Percentiles rank a stretch among this genome's conserved stretches.
phyloP scores from a whole-genome alignment of 108 stramenopile species.

The Nannochloropsis salina region DNA sequence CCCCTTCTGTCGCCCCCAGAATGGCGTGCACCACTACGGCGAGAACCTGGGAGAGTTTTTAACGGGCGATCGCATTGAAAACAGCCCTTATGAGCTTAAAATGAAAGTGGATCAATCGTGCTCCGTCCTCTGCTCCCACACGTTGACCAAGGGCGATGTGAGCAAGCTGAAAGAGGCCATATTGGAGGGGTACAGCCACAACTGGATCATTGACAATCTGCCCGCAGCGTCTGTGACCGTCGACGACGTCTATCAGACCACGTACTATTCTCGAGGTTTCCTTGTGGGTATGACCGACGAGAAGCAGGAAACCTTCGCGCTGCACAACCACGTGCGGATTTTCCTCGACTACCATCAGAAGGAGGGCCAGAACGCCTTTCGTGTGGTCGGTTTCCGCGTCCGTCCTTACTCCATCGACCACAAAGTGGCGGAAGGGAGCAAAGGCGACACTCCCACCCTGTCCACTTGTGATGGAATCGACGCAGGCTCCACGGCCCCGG shows the following conservation, averaged over 20 bases:
- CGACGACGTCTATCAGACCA: constrained; percentile 25
- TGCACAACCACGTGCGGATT: constrained; percentile 75
- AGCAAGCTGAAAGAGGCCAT: constrained; percentile 58
- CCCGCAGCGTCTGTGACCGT: constrained; percentile 74
- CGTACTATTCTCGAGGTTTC: constrained; percentile 83
- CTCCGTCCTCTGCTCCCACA: constrained; percentile 68
- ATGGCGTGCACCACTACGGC: constrained; percentile 45
- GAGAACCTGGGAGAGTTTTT: constrained; percentile 99
- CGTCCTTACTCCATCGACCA: constrained; percentile 94
- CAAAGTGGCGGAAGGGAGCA: constrained; percentile 57
- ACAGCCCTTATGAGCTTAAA: constrained; percentile 80
- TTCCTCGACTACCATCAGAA: constrained; percentile 84
- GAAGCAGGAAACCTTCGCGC: background rate
- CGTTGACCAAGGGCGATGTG: constrained; percentile 59
- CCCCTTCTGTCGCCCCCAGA: constrained; percentile 50
- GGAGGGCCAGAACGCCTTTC: constrained; percentile 64
- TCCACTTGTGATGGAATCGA: background rate
- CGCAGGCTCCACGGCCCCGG: background rate
- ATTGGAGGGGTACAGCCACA: constrained; percentile 60
- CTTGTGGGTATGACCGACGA: constrained; percentile 77
- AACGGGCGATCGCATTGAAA: constrained; percentile 90
- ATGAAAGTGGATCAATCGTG: constrained; percentile 95
- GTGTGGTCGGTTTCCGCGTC: constrained; percentile 86
- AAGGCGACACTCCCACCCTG: background rate
- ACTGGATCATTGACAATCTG: constrained; percentile 99